Conservation (phyloP, 805 yeast genomes). For the Metschnikowia koreensis region DNA sequence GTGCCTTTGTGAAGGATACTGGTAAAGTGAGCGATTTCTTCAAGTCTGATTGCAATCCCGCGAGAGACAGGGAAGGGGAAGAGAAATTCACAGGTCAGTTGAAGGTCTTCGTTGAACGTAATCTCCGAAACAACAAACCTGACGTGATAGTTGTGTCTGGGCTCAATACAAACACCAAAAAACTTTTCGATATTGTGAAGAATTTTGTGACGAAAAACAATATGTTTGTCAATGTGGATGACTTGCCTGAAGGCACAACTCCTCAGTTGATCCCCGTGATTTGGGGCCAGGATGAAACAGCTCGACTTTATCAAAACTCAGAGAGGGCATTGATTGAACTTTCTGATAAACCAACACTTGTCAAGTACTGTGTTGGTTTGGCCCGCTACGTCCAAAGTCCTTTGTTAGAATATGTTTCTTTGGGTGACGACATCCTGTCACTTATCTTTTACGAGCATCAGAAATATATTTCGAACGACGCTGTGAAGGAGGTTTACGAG, state of each 20-base stretch:
- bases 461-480: constrained; percentile 61
- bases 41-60: constrained; percentile 74
- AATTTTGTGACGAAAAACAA: constrained; percentile 57
- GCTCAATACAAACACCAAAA: constrained; percentile 68
- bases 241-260: constrained; percentile 34
- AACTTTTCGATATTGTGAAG: constrained; percentile 53
- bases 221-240: constrained; percentile 51
- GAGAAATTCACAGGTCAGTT: constrained; percentile 59
- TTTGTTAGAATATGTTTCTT: constrained; percentile 79
- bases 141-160: constrained; percentile 93
- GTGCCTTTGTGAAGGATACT: constrained; percentile 71
- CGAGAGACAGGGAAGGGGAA: constrained; percentile 43
- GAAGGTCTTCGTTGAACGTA: constrained; percentile 60
- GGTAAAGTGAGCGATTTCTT: constrained; percentile 75
- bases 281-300: constrained; percentile 92
- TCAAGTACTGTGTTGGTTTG: constrained; percentile 80
- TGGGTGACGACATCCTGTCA: constrained; percentile 71
- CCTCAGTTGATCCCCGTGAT: constrained; percentile 65
- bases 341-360: constrained; percentile 77
- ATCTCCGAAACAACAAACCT: constrained; percentile 54
- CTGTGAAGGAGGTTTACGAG: constrained; percentile 63
- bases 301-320: constrained; percentile 81
- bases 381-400: constrained; percentile 94
- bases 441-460: constrained; percentile 73
- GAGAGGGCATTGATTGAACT: constrained; percentile 72